Conservation (phyloP, 352 stramenopile genomes). For the Phytophthora crassamura region DNA sequence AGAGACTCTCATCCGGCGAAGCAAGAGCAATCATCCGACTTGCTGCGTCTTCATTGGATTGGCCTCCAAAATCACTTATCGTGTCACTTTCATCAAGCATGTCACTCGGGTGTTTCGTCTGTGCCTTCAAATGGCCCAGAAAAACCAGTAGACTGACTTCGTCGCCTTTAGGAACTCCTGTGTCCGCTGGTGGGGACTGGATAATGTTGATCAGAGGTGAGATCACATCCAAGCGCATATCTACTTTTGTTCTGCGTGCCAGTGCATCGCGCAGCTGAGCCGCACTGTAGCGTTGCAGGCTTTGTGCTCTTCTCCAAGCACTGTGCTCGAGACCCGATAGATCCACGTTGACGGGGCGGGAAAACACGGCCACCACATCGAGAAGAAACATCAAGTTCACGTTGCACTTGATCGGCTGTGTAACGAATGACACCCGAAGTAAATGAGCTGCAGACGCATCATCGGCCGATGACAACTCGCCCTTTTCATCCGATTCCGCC, state of each 20-base stretch:
- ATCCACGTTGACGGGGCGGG: constrained; percentile 77
- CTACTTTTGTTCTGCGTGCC: constrained; percentile 70
- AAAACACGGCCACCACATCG: constrained; percentile 71
- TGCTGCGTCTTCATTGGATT: constrained; percentile 5
- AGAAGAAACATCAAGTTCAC: constrained; percentile 82
- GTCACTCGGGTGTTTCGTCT: constrained; percentile 54
- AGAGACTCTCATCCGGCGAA: constrained; percentile 56
- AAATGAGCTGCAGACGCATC: constrained; percentile 32
- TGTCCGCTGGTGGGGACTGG: constrained; percentile 47
- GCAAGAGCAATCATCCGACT: constrained; percentile 24
- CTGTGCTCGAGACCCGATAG: constrained; percentile 74
- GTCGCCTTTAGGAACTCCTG: constrained; percentile 19
- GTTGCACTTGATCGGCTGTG: constrained; percentile 83
- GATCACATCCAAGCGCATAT: constrained; percentile 81
- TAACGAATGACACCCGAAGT: constrained; percentile 72
- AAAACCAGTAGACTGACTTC: constrained; percentile 75
- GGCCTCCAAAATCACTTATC: constrained; percentile 7
- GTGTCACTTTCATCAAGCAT: too few species aligned
- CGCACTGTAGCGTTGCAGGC: constrained; percentile 76
- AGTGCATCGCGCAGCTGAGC: constrained; percentile 78
- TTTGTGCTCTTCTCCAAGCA: constrained; percentile 78
- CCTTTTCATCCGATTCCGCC: constrained; percentile 24
- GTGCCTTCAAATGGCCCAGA: constrained; percentile 74
- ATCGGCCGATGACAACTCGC: constrained; percentile 14
- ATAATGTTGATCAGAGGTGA: constrained; percentile 82